Percentiles rank a stretch among this genome's conserved stretches.
Conservation (phyloP, 495 filamentous ascomycete species). For the Penicillium canariense region DNA sequence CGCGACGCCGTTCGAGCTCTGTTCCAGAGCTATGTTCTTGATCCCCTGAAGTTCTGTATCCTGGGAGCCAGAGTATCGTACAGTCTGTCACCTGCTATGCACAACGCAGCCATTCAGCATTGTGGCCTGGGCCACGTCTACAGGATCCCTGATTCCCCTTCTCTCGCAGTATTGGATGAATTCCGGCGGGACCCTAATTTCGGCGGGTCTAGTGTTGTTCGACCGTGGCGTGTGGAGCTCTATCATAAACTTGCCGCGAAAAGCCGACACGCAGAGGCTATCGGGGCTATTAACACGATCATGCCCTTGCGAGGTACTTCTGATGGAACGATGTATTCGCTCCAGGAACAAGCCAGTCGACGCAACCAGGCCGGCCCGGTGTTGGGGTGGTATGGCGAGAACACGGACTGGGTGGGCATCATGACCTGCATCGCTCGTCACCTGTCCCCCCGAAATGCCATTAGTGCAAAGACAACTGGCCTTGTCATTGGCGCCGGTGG, state of each 20-base stretch:
- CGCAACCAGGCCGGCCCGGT: constrained; percentile 65
- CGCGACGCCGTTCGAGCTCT: constrained; percentile 56
- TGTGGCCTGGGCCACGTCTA: constrained; percentile 74
- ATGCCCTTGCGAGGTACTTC: constrained; percentile 65
- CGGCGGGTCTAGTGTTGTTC: constrained; percentile 69
- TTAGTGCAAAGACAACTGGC: constrained; percentile 65
- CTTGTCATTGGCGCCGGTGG: constrained; percentile 78
- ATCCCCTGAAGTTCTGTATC: constrained; percentile 72
- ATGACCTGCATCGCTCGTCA: constrained; percentile 67
- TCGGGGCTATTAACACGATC: constrained; percentile 82
- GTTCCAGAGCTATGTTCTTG: constrained; percentile 54
- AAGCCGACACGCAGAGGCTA: constrained; percentile 73
- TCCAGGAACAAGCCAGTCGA: constrained; percentile 59
- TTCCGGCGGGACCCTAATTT: constrained; percentile 64
- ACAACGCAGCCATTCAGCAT: constrained; percentile 68
- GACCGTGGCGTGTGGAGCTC: constrained; percentile 74
- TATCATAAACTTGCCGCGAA: constrained; percentile 65
- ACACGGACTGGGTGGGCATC: constrained; percentile 83
- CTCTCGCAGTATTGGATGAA: constrained; percentile 61
- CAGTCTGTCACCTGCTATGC: constrained; percentile 77
- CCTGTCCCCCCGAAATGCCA: constrained; percentile 75
- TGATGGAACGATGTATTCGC: constrained; percentile 62
- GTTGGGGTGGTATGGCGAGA: constrained; percentile 73
- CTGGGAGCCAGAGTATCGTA: constrained; percentile 71
- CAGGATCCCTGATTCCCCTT: constrained; percentile 59